phyloP scores from a whole-genome alignment of 257 asterid species.

The Solanum corneliomulleri region DNA sequence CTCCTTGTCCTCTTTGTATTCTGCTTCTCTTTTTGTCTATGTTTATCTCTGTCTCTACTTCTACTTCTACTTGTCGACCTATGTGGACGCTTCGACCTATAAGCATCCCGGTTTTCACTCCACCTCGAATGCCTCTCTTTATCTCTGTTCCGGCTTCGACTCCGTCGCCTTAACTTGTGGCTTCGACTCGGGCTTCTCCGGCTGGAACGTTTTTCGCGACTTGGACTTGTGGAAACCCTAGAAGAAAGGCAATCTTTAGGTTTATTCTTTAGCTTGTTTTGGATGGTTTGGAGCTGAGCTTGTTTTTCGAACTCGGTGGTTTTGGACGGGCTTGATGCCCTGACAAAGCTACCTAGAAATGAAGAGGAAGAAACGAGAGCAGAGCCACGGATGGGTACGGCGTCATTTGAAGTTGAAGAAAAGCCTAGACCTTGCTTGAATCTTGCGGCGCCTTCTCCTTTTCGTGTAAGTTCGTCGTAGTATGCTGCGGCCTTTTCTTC shows the following conservation, averaged over 20 bases:
- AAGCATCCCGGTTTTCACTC: constrained; percentile 17
- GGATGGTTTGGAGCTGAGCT: constrained; percentile 55
- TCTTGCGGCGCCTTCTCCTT: constrained; percentile 89
- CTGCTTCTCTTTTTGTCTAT: constrained; percentile 29
- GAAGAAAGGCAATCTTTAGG: constrained; percentile 7
- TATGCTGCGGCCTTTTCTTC: constrained; percentile 89
- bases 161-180: not conserved
- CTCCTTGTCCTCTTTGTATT: constrained; percentile 19
- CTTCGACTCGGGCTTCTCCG: not conserved
- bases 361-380: constrained; percentile 53
- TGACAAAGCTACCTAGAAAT: constrained; percentile 58
- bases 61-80: constrained; percentile 26
- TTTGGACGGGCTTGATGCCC: constrained; percentile 64
- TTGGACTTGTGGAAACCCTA: constrained; percentile 6
- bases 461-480: constrained; percentile 79
- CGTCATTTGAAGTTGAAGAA: constrained; percentile 33
- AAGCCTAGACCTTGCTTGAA: constrained; percentile 91
- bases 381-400: constrained; percentile 50
- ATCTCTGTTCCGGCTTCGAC: constrained; percentile 19
- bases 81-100: constrained; percentile 15
- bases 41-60: constrained; percentile 26
- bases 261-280: constrained; percentile 51
- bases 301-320: constrained; percentile 40
- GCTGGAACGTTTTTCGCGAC: not conserved
- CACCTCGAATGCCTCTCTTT: constrained; percentile 12